phyloP scores from a whole-genome alignment of 73 alveolate genomes.

The Paramecium primaurelia region DNA sequence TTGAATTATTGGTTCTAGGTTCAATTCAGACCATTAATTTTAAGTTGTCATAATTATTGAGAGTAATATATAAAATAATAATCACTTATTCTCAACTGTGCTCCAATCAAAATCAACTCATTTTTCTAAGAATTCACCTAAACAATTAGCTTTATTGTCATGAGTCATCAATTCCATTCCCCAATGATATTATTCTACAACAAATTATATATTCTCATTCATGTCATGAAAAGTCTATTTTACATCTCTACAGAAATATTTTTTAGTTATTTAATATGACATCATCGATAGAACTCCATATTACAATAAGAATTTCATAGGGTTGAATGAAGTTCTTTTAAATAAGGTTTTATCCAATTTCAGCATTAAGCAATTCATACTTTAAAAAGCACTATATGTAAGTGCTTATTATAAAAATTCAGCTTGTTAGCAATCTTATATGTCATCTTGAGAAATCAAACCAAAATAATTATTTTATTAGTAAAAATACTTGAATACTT shows the following conservation, averaged over 20 bases:
- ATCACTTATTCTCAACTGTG: background rate
- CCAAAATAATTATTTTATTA: background rate
- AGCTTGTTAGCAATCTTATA: background rate
- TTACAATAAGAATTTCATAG: background rate
- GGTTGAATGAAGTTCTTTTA: background rate
- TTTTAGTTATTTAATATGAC: background rate
- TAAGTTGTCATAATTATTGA: slow-evolving; percentile 6
- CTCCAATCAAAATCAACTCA: background rate
- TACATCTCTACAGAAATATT: background rate
- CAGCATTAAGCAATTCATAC: background rate
- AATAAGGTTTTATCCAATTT: background rate
- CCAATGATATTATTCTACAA: background rate
- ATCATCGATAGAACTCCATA: background rate
- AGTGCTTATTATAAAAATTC: background rate
- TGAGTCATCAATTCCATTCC: background rate
- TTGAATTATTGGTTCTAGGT: slow-evolving; percentile 43
- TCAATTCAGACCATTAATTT: slow-evolving; percentile 53
- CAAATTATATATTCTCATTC: background rate
- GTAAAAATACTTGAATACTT: background rate
- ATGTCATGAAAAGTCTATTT: background rate
- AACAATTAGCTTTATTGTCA: background rate
- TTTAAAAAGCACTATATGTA: background rate
- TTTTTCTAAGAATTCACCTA: background rate
- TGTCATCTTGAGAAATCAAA: background rate
- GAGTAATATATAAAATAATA: background rate